Conservation (phyloP, 345 rosid species). For the Ailanthus altissimus region DNA sequence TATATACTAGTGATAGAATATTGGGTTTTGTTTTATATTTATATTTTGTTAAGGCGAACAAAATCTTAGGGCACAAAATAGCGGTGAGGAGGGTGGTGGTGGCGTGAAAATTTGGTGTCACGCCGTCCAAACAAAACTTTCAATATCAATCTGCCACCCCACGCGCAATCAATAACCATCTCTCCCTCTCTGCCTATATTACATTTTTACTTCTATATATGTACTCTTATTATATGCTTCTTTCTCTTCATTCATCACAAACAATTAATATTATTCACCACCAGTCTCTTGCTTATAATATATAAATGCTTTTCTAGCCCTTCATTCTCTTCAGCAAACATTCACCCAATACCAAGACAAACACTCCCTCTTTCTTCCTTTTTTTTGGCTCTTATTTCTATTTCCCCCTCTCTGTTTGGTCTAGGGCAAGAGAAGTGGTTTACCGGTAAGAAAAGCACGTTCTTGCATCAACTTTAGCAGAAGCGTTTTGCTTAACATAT, state of each 20-base stretch:
- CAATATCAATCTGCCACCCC: slow-evolving; percentile 59
- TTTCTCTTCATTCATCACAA: slow-evolving; percentile 11
- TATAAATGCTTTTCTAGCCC: not conserved
- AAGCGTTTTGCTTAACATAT: not conserved
- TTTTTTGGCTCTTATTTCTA: slow-evolving; percentile 9
- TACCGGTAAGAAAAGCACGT: not conserved
- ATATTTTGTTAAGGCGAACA: slow-evolving; percentile 19
- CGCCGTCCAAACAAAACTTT: slow-evolving; percentile 96
- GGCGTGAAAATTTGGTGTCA: slow-evolving; percentile 66
- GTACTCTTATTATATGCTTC: slow-evolving; percentile 21
- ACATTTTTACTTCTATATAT: slow-evolving; percentile 29
- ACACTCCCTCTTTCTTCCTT: not conserved
- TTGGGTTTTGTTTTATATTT: too few species aligned
- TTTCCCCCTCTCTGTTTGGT: slow-evolving; percentile 6
- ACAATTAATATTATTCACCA: slow-evolving; percentile 16
- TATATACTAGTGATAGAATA: too few species aligned
- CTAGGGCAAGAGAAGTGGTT: not conserved
- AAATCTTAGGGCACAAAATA: slow-evolving; percentile 58
- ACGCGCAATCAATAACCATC: slow-evolving; percentile 79
- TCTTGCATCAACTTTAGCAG: not conserved
- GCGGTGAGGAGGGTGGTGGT: slow-evolving; percentile 65
- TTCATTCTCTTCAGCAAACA: not conserved
- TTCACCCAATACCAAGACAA: not conserved
- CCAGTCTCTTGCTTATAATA: not conserved
- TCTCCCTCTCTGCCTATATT: slow-evolving; percentile 6